Evolutionary conservation across 2,329 filamentous ascomycete genomes (phyloP).

Genomic region (Chrysoporthe deuterocubensis): DNA sequence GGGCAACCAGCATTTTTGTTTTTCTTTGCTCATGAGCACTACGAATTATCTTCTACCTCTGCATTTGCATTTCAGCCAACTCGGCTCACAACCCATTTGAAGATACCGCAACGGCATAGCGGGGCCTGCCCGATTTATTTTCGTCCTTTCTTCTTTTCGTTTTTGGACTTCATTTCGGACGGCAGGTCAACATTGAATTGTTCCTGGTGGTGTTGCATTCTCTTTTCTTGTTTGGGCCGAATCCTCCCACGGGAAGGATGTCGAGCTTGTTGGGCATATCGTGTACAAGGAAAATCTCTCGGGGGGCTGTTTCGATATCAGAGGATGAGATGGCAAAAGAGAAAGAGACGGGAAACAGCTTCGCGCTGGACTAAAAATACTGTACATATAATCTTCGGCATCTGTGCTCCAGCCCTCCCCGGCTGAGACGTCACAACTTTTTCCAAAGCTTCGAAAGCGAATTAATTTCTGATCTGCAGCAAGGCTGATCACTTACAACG

Average conservation of each 20-base stretch:
- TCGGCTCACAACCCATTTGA: conserved; percentile 20
- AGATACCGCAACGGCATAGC: conserved; percentile 30
- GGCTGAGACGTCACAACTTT: conserved; percentile 8
- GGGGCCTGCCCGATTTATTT: conserved; percentile 25
- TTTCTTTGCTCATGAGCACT: conserved; percentile 24
- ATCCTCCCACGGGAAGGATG: not conserved
- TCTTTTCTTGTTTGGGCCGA: not conserved
- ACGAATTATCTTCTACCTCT: conserved; percentile 27
- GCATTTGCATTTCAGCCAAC: conserved; percentile 27
- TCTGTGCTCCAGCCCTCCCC: conserved; percentile 6
- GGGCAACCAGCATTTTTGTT: conserved; percentile 20
- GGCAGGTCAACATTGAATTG: not conserved
- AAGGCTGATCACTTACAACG: conserved; percentile 19
- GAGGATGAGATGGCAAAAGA: not conserved
- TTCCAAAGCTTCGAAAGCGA: conserved; percentile 24
- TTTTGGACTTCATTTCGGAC: not conserved
- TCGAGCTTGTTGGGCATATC: conserved; percentile 13
- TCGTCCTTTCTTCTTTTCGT: conserved; percentile 4
- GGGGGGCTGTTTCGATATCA: conserved; percentile 16
- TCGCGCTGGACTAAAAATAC: conserved; percentile 8
- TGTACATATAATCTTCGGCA: conserved; percentile 27
- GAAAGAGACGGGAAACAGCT: not conserved
- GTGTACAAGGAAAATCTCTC: conserved; percentile 18
- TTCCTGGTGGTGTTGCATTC: not conserved
- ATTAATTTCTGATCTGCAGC: conserved; percentile 24